Percentiles rank a stretch among this genome's conserved stretches.
Evolutionary conservation across 2,329 filamentous ascomycete genomes (phyloP).

Genomic region (Fusarium dimerum): DNA sequence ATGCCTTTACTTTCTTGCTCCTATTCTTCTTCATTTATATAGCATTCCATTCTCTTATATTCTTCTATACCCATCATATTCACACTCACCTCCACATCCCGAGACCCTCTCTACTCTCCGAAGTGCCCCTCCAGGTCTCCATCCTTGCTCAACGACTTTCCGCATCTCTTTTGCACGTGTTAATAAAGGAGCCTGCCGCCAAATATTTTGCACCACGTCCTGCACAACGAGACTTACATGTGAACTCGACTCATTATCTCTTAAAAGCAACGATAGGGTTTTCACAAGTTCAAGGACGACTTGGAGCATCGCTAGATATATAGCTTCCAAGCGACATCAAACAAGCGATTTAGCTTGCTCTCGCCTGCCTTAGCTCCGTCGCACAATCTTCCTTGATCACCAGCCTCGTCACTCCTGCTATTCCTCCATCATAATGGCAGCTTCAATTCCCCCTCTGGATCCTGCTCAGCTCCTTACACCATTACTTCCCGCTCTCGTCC

Average conservation of each 20-base stretch:
- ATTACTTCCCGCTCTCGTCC: constrained; percentile 60
- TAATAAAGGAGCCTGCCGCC: constrained; percentile 1
- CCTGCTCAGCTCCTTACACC: constrained; percentile 51
- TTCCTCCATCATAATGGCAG: constrained; percentile 28
- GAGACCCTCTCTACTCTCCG: background rate
- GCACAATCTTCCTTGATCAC: background rate
- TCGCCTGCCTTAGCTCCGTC: constrained; percentile 1
- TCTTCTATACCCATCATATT: background rate
- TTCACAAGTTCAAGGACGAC: constrained; percentile 5
- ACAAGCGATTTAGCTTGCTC: background rate
- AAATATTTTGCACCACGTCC: background rate
- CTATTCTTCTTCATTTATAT: background rate
- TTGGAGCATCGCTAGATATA: background rate
- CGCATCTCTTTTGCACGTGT: constrained; percentile 6
- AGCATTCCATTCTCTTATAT: constrained; percentile 2
- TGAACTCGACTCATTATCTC: constrained; percentile 12
- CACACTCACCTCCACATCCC: background rate
- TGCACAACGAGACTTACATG: constrained; percentile 14
- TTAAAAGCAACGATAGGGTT: constrained; percentile 1
- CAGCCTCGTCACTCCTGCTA: background rate
- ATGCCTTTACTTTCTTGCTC: background rate
- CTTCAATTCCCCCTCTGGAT: constrained; percentile 45
- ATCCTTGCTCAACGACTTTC: constrained; percentile 4
- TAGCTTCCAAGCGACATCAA: background rate
- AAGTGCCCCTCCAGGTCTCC: background rate